Base-by-base conservation (phyloP, 202 grass and related monocot genomes). In the Hordeum pubiflorum region DNA sequence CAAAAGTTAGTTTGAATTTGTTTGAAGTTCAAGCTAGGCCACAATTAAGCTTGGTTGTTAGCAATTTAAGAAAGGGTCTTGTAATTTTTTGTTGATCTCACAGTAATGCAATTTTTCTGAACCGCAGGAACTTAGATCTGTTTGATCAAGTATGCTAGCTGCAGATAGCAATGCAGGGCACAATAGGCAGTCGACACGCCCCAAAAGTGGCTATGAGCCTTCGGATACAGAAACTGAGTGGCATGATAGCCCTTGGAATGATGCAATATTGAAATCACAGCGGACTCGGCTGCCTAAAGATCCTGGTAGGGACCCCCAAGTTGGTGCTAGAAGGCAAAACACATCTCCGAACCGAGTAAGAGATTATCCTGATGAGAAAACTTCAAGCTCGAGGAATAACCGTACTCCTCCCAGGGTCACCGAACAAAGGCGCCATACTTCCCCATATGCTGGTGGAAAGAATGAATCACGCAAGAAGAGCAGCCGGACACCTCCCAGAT, bases 211-310 rank as follows among this genome's bases (percentile, higher is more conserved):
- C 44, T 94, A 94, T 76, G 91, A 94, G 77, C 91, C 91, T 78
- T 94, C 88, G 17, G 88, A 94, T 69, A 93, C 91, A 26, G 91
- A 93, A 86, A 86, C 88, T 46, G 91, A 94, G 65, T 94, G 91
- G 86, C 83, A 91, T 77, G 91, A 94, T 79, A 94, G 88, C 86
- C 88, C 91, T 78, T 91, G 86, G 83, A 83, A 91, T 37, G 83
- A 93, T 52, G 88, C 61, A 74, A 69, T 59, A 81, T 44, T 81
- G 37, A 81, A 46, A 73, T 90, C 91, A 75, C 63, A 83, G 64
- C 81, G 72, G 72, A 72, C 59, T 74, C 77, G 22, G 79, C 27
- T 85, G 50, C 65, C 85, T 78, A 71, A 67, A 54, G 80, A 78
- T 86, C 77, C 58, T 93, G 56, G 60, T 64, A 86, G 77, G 73